Conservation (phyloP, 2,329 filamentous ascomycete species). For the Fusarium protoensiforme region DNA sequence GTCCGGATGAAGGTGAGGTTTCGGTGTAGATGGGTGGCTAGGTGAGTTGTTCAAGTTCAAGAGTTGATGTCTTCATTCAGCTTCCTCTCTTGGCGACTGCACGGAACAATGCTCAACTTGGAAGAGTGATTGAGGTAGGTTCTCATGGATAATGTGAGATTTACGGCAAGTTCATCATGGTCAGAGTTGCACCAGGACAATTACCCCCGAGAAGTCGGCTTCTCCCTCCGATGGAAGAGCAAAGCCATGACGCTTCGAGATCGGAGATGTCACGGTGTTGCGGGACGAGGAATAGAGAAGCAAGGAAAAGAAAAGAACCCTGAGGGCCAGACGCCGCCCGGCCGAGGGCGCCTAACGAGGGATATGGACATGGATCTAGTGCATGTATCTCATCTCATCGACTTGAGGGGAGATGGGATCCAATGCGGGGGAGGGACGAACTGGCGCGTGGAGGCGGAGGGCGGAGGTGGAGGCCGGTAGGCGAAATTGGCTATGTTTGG, state of each 20-base stretch:
- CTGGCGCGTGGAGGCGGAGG: slow-evolving; percentile 1
- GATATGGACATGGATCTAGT: background rate
- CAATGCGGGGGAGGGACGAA: slow-evolving; percentile 4
- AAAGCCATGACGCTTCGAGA: slow-evolving; percentile 17
- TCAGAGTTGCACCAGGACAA: background rate
- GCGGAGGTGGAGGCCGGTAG: background rate
- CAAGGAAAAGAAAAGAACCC: slow-evolving; percentile 19
- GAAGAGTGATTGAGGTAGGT: background rate
- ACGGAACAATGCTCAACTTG: background rate
- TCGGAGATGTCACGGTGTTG: slow-evolving; percentile 34
- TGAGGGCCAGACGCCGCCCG: slow-evolving; percentile 19
- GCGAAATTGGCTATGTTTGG: background rate
- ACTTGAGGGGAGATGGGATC: background rate
- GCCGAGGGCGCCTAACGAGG: slow-evolving; percentile 9
- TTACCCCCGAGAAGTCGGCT: slow-evolving; percentile 12
- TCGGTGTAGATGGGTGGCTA: background rate
- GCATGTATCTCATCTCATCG: background rate
- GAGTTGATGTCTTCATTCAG: background rate
- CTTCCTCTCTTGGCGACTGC: background rate
- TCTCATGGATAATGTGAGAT: background rate
- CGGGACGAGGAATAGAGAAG: slow-evolving; percentile 3
- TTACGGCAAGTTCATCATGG: background rate
- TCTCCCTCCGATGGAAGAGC: slow-evolving; percentile 2
- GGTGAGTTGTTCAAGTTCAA: background rate
- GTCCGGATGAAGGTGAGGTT: background rate